These are phyloP conservation scores for Hordeum pubiflorum DNA, from an alignment of 202 grass and related monocot genomes.

Conservation along the genomic window DNA sequence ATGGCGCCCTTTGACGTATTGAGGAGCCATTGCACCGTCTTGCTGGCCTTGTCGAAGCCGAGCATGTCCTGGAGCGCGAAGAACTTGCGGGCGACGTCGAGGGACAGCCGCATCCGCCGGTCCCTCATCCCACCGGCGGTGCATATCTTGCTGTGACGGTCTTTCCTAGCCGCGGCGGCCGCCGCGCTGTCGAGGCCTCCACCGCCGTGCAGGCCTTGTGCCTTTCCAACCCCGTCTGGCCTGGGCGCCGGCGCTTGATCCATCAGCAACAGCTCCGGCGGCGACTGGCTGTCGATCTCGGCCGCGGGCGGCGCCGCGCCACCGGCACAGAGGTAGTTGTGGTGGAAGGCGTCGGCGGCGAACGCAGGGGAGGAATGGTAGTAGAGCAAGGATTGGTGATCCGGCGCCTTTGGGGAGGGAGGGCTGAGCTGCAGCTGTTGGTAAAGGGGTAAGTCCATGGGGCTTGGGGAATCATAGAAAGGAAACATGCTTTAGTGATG, in stretches of 20 bases:
- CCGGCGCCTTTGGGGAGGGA: conserved; percentile 36
- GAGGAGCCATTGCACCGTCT: conserved; percentile 98
- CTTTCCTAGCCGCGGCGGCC: conserved; percentile 45
- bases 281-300: not conserved
- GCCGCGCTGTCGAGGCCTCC: conserved; percentile 3
- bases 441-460: conserved; percentile 54
- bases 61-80: conserved; percentile 92
- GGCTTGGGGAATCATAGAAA: conserved; percentile 38
- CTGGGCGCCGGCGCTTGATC: not conserved
- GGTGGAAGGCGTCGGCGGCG: conserved; percentile 30
- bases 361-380: conserved; percentile 41
- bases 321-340: conserved; percentile 12
- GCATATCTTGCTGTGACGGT: conserved; percentile 88
- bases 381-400: conserved; percentile 37
- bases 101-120: conserved; percentile 82
- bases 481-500: conserved; percentile 55
- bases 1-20: conserved; percentile 67
- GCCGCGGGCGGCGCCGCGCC: not conserved
- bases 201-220: not conserved
- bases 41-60: conserved; percentile 90
- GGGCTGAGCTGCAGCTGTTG: conserved; percentile 51
- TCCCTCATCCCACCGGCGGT: conserved; percentile 76
- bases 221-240: not conserved
- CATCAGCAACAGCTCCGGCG: conserved; percentile 25
- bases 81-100: conserved; percentile 81